Conservation (phyloP, 306 rosid genomes). For the Cicer bijugum region DNA sequence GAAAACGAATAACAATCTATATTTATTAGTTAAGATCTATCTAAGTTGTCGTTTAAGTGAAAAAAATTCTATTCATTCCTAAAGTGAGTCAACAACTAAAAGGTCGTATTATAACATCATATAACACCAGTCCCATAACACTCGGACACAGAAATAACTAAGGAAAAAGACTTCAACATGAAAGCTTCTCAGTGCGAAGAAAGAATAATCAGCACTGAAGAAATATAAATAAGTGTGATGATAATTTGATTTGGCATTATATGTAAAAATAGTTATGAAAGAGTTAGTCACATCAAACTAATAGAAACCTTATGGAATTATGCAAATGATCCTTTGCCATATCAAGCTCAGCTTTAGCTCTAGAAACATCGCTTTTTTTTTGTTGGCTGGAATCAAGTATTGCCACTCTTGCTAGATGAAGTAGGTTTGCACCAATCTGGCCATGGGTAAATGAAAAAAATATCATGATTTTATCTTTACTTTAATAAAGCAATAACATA, state of each 20-base stretch:
- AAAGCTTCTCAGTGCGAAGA: neutral
- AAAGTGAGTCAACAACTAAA: constrained; percentile 24
- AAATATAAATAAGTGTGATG: neutral
- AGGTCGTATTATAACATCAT: too few species aligned
- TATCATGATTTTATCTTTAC: constrained; percentile 16
- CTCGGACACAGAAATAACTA: neutral
- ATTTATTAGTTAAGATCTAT: constrained; percentile 2
- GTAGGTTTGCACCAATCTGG: constrained; percentile 82
- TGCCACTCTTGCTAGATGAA: constrained; percentile 71
- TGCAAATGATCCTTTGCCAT: constrained; percentile 59
- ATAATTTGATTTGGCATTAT: constrained; percentile 1
- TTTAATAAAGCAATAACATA: constrained; percentile 19
- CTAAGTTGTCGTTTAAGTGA: neutral
- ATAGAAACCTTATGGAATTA: constrained; percentile 67
- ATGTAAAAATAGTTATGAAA: constrained; percentile 31
- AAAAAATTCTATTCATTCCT: constrained; percentile 4
- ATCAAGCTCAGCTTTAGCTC: constrained; percentile 62
- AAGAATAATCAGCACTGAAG: constrained; percentile 24
- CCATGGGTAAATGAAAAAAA: constrained; percentile 33
- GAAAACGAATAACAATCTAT: neutral
- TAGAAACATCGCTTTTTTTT: constrained; percentile 51
- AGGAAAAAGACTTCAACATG: neutral
- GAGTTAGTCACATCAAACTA: constrained; percentile 24
- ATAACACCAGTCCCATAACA: too few species aligned
- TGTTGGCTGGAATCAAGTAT: constrained; percentile 57